Evolutionary conservation across 1,284 basidiomycete genomes (phyloP), one percentile per base, ranked within the genome.

Genomic region (Apiotrichum gamsii): DNA sequence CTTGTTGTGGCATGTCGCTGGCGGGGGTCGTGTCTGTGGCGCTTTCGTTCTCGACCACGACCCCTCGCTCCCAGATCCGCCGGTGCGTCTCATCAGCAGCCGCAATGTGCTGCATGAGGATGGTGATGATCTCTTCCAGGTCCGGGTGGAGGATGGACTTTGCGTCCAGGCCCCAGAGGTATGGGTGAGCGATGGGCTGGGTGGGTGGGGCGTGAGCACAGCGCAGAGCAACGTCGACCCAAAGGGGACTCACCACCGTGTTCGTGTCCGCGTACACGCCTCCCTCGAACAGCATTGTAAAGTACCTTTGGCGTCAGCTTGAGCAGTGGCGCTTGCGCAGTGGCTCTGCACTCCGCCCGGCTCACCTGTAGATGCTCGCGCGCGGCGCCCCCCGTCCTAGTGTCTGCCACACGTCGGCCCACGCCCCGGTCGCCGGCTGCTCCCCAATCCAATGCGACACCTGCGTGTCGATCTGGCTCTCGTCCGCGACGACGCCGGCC

Each of bases 251-350:
- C 30, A 62, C 62, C 37, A 58, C 51, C 2, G 61, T 65, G 49
- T 69, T 65, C 20, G 60, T 60, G 40, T 65, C 64, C 1, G 67
- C 59, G 25, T 64, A 67, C 13, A 67, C 55, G 2, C 64, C 65
- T 3, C 67, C 67, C 29, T 58, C 55, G 13, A 60, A 57, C 6
- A 69, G 48, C 56, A 67, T 55, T 9, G 59, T 51, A 32, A 61
- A 47, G 40, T 61, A 64, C 28, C 61, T 61, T 28, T 28, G 42
- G 5, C 4, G 33, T 57, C 47, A 52, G 51, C 18, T 32, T 4
- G 13, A n/a, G 14, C 24, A 41, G 29, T 21, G 31, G 39, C 21
- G 25, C 15, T 34, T 11, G 2, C 8, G n/a, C n/a, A n/a, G n/a
- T n/a, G n/a, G n/a, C n/a, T n/a, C n/a, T n/a, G n/a, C n/a, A n/a